Base-by-base conservation (phyloP, 2,329 filamentous ascomycete genomes). In the Coniella lustricola region DNA sequence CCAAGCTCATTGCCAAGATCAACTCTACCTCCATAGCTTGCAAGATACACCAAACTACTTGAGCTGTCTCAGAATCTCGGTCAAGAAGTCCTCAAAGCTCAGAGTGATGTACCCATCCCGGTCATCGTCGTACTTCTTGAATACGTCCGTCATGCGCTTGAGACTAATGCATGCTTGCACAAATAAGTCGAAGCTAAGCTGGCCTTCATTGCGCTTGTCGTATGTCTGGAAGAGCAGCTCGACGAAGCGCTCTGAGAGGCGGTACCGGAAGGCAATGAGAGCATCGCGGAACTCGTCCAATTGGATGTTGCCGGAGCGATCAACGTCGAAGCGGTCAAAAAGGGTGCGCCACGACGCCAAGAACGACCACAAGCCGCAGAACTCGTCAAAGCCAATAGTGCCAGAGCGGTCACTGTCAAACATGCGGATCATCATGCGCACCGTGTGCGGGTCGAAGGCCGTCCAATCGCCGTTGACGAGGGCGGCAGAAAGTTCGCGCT, bases 371-470 rank as follows among this genome's bases (percentile, higher is more conserved):
- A 98, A 75, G 16, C 89, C 91, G 63, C 90, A 94, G 67, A 98
- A 98, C 68, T 97, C 93, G 56, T 93, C 84, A 66, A 95, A 97
- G 53, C 86, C 90, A 64, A 98, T 94, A 13, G 85, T 87, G 44
- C 90, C 90, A 54, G 80, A 86, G 58, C 87, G 85, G 68, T 96
- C 87, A 50, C 85, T 87, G 70, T 97, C 91, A 69, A 98, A 98
- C 93, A 98, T 97, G 63, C 90, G 86, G 57, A 98, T 96, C 90
- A 98, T 96, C 88, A 97, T 95, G 62, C 85, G 85, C 56, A 97
- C 90, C 1, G 93, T 98, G 59, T 95, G 87, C 4, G 83, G 77
- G 67, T 98, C 90, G 65, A 98, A 98, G 4, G 89, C 59, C 1
- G 88, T 88, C 81, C 88, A 96, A 74, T 98, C 93, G 48, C 90